A percentile compares a stretch with the other conserved stretches of the same genome.
These are phyloP conservation scores for Hordeum vulgare DNA, from an alignment of 176 grass and related monocot species.

Conservation along the genomic window MorexV3_pseudomolecules_assembly NC_058519.1:146167181-146167680, in stretches of 20 bases:
- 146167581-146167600: constrained; percentile 98
- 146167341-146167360: constrained; percentile 57
- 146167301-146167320: neutral
- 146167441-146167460: constrained; percentile 97
- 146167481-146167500: neutral
- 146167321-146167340: neutral
- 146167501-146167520: constrained; percentile 11
- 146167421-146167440: constrained; percentile 86
- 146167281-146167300: neutral
- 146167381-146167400: constrained; percentile 98
- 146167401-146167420: constrained; percentile 92
- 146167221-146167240: neutral
- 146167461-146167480: constrained; percentile 34
- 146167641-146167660: neutral
- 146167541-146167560: constrained; percentile 99
- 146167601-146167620: constrained; percentile 20
- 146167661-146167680: constrained; percentile 8
- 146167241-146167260: neutral
- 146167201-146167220: neutral
- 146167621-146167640: neutral
- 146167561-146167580: constrained; percentile 96
- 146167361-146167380: constrained; percentile 90
- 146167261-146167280: neutral
- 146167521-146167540: constrained; percentile 67
- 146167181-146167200: neutral